Conservation (phyloP, 129 eudicot genomes). For the Tagetes patula region DNA sequence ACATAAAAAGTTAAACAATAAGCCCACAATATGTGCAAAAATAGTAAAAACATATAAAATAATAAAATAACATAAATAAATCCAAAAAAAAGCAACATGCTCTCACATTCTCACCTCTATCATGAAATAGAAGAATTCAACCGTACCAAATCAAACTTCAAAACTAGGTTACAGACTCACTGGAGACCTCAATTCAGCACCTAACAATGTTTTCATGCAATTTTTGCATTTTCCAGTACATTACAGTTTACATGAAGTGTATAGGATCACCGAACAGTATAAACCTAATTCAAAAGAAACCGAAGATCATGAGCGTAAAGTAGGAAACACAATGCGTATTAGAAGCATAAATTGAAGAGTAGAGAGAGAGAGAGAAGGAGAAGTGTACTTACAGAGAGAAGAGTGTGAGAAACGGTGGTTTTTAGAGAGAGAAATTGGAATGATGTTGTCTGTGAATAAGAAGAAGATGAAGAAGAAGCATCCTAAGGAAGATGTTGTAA, state of each 20-base stretch:
- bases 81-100: not conserved
- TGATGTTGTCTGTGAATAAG: conserved; percentile 44
- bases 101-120: conserved; percentile 18
- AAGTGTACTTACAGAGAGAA: conserved; percentile 31
- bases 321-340: conserved; percentile 16
- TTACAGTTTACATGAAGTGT: conserved; percentile 26
- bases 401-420: conserved; percentile 16
- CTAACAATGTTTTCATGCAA: not conserved
- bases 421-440: conserved; percentile 10
- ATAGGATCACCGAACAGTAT: conserved; percentile 19
- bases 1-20: conserved; percentile 1
- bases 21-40: conserved; percentile 24
- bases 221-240: conserved; percentile 15
- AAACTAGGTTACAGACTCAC: conserved; percentile 20
- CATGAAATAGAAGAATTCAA: conserved; percentile 21
- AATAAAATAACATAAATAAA: not conserved
- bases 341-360: conserved; percentile 5
- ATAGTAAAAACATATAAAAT: conserved; percentile 7
- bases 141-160: conserved; percentile 21
- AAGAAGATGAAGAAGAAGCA: conserved; percentile 24
- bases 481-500: conserved; percentile 37
- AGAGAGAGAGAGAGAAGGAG: conserved; percentile 18
- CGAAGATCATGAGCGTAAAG: conserved; percentile 16
- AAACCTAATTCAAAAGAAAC: not conserved
- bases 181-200: not conserved